Evolutionary conservation across 2,329 filamentous ascomycete genomes (phyloP).

Genomic region (Scedosporium dehoogii): DNA sequence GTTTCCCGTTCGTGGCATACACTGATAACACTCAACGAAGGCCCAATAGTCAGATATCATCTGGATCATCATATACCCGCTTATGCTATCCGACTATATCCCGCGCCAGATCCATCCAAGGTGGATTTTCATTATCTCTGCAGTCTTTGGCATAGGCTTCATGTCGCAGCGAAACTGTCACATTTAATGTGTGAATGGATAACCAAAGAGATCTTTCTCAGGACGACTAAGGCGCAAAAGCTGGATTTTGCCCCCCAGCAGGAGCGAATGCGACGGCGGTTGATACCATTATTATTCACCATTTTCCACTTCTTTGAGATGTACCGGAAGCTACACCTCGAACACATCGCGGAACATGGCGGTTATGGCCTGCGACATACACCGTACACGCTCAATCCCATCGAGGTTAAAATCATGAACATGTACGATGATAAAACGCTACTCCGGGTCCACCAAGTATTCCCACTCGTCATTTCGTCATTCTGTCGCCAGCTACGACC

Average conservation of each 20-base stretch:
- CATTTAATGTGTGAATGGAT: conserved; percentile 55
- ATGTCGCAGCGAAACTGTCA: conserved; percentile 53
- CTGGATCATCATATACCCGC: conserved; percentile 48
- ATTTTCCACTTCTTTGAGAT: conserved; percentile 60
- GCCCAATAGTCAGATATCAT: conserved; percentile 51
- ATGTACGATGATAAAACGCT: conserved; percentile 57
- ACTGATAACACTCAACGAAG: conserved; percentile 50
- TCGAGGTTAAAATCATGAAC: conserved; percentile 50
- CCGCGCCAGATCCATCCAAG: conserved; percentile 33
- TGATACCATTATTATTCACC: conserved; percentile 55
- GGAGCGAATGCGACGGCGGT: conserved; percentile 53
- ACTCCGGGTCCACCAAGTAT: conserved; percentile 53
- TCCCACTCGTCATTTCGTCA: conserved; percentile 53
- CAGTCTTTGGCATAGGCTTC: conserved; percentile 55
- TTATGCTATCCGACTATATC: conserved; percentile 52
- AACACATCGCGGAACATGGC: conserved; percentile 42
- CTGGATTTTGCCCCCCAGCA: conserved; percentile 49
- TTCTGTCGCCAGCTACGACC: conserved; percentile 53
- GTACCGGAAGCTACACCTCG: conserved; percentile 48
- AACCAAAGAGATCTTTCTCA: conserved; percentile 54
- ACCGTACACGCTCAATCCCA: conserved; percentile 52
- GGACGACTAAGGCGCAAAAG: conserved; percentile 43
- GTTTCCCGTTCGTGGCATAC: conserved; percentile 50
- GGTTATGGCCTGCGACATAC: conserved; percentile 39
- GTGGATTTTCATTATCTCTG: conserved; percentile 53